Conservation (phyloP, 2,329 filamentous ascomycete genomes). For the Botrytis squamosa region DNA sequence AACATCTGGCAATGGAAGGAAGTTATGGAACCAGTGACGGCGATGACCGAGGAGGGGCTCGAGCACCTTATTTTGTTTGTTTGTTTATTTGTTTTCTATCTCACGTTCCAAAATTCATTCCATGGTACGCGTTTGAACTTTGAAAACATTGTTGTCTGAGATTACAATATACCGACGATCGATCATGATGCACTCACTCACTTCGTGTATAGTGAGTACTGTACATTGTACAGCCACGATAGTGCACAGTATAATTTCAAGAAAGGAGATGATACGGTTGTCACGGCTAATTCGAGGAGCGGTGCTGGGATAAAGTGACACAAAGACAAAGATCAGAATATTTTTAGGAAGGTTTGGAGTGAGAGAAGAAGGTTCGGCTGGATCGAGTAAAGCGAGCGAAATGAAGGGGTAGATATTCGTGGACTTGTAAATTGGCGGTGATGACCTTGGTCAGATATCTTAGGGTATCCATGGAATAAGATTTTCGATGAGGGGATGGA, state of each 20-base stretch:
- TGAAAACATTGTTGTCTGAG: not conserved
- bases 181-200: not conserved
- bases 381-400: constrained; percentile 6
- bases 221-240: not conserved
- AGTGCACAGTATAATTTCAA: not conserved
- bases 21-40: not conserved
- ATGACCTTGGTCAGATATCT: not conserved
- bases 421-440: not conserved
- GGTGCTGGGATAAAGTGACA: not conserved
- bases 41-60: not conserved
- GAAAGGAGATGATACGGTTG: not conserved
- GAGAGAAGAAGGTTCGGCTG: not conserved
- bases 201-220: not conserved
- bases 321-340: not conserved
- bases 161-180: not conserved
- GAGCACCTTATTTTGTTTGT: not conserved
- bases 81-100: not conserved
- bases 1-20: not conserved
- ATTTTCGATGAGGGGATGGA: not conserved
- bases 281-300: not conserved
- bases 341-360: not conserved
- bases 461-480: not conserved
- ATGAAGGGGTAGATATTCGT: constrained; percentile 3
- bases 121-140: not conserved
- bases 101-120: not conserved